phyloP scores from a whole-genome alignment of 164 flowering plant species.

The Sedum album region DNA sequence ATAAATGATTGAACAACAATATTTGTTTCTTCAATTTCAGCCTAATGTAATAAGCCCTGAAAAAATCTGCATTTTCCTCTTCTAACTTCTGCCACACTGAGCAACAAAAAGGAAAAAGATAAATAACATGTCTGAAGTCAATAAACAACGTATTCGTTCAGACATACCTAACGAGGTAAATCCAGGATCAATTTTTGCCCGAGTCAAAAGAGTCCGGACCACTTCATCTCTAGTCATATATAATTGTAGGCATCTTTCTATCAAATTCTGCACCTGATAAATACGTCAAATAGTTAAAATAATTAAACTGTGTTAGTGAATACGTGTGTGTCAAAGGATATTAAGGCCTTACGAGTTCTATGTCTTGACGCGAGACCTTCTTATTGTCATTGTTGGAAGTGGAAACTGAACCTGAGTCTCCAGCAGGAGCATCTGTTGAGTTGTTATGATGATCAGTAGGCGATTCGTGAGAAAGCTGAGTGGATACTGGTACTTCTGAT shows the following conservation, averaged over 20 bases:
- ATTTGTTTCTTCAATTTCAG: slow-evolving; percentile 91
- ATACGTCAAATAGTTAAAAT: neutral
- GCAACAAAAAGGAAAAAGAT: slow-evolving; percentile 9
- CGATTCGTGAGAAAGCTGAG: slow-evolving; percentile 59
- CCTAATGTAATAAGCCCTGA: slow-evolving; percentile 90
- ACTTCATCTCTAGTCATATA: slow-evolving; percentile 95
- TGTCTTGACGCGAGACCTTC: slow-evolving; percentile 84
- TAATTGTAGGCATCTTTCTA: slow-evolving; percentile 83
- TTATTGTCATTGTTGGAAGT: slow-evolving; percentile 66
- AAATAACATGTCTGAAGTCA: neutral
- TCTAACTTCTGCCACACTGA: slow-evolving; percentile 98
- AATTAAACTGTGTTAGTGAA: neutral
- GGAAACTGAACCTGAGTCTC: slow-evolving; percentile 66
- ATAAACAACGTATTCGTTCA: slow-evolving; percentile 2
- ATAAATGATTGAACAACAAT: slow-evolving; percentile 75
- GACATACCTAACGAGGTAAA: slow-evolving; percentile 77
- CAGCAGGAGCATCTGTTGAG: slow-evolving; percentile 47
- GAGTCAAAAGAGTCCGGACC: slow-evolving; percentile 74
- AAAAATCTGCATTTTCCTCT: slow-evolving; percentile 96
- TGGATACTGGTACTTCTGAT: slow-evolving; percentile 46
- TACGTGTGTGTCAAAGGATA: neutral
- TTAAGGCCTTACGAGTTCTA: slow-evolving; percentile 56
- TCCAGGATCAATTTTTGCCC: slow-evolving; percentile 91
- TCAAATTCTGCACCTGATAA: slow-evolving; percentile 81
- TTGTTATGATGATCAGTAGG: slow-evolving; percentile 57